Conservation (phyloP, 371 early-diverging fungal genomes). For the Rhizopus delemar region DNA sequence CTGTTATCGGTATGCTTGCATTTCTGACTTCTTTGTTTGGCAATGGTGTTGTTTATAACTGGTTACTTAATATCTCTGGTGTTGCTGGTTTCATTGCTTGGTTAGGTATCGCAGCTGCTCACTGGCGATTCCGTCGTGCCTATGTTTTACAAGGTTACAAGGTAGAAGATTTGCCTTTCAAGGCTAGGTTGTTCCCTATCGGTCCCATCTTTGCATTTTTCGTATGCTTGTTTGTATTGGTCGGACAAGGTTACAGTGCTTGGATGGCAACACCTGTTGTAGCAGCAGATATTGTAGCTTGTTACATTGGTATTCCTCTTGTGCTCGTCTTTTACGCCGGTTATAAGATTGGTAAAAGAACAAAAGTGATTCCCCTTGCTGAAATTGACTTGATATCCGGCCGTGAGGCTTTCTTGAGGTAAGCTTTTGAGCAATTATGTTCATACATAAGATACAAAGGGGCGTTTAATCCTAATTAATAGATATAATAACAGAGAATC, state of each 20-base stretch:
- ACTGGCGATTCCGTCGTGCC: constrained; percentile 83
- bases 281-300: constrained; percentile 32
- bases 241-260: constrained; percentile 65
- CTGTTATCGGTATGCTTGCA: constrained; percentile 55
- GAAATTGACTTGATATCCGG: constrained; percentile 66
- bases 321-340: constrained; percentile 41
- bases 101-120: constrained; percentile 73
- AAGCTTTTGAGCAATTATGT: neutral
- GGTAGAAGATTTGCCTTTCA: constrained; percentile 71
- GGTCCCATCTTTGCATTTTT: constrained; percentile 68
- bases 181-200: constrained; percentile 67
- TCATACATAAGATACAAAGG: neutral
- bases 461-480: neutral
- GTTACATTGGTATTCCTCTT: constrained; percentile 45
- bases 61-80: constrained; percentile 67
- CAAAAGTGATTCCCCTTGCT: constrained; percentile 56
- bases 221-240: constrained; percentile 57
- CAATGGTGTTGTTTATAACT: constrained; percentile 49
- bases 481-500: constrained; percentile 20
- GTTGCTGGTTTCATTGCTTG: constrained; percentile 81
- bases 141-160: constrained; percentile 69
- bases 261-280: constrained; percentile 33
- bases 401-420: constrained; percentile 34
- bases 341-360: constrained; percentile 57
- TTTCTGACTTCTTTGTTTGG: constrained; percentile 56